phyloP scores from a whole-genome alignment of 2,329 filamentous ascomycete genomes.

The Diplodia mutila region DNA sequence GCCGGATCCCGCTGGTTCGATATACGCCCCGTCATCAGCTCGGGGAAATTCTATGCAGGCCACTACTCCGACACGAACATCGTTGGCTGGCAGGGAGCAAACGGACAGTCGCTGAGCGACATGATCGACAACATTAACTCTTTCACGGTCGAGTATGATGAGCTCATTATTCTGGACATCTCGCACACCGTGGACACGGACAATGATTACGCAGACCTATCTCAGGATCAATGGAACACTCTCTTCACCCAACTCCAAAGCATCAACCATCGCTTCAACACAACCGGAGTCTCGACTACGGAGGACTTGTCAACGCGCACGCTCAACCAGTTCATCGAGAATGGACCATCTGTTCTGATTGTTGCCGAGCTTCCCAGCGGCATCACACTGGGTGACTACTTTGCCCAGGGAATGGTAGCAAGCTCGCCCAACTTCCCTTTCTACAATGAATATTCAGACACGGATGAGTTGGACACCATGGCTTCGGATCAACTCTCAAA shows the following conservation, averaged over 20 bases:
- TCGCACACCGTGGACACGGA: slow-evolving; percentile 51
- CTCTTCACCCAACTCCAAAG: slow-evolving; percentile 49
- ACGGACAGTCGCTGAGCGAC: slow-evolving; percentile 50
- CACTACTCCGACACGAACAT: slow-evolving; percentile 46
- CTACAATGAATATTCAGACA: slow-evolving; percentile 44
- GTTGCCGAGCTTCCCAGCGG: slow-evolving; percentile 38
- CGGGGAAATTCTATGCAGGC: slow-evolving; percentile 48
- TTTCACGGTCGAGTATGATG: slow-evolving; percentile 50
- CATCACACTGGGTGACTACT: slow-evolving; percentile 36
- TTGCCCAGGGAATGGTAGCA: slow-evolving; percentile 41
- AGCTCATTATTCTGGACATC: slow-evolving; percentile 54
- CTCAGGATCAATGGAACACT: slow-evolving; percentile 45
- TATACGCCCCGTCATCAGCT: slow-evolving; percentile 48
- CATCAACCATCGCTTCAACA: slow-evolving; percentile 48
- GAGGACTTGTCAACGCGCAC: slow-evolving; percentile 39
- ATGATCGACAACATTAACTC: slow-evolving; percentile 51
- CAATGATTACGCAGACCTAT: slow-evolving; percentile 44
- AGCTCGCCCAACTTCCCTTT: slow-evolving; percentile 38
- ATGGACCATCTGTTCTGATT: slow-evolving; percentile 41
- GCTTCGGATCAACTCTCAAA: slow-evolving; percentile 44
- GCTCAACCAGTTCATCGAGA: slow-evolving; percentile 44
- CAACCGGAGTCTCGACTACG: slow-evolving; percentile 31
- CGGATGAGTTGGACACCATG: slow-evolving; percentile 39
- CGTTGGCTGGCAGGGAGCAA: slow-evolving; percentile 49
- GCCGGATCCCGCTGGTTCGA: slow-evolving; percentile 55